Evolutionary conservation across 345 rosid genomes (phyloP), one percentile per base, ranked within the genome.

Genomic region (Barbarea vulgaris): DNA sequence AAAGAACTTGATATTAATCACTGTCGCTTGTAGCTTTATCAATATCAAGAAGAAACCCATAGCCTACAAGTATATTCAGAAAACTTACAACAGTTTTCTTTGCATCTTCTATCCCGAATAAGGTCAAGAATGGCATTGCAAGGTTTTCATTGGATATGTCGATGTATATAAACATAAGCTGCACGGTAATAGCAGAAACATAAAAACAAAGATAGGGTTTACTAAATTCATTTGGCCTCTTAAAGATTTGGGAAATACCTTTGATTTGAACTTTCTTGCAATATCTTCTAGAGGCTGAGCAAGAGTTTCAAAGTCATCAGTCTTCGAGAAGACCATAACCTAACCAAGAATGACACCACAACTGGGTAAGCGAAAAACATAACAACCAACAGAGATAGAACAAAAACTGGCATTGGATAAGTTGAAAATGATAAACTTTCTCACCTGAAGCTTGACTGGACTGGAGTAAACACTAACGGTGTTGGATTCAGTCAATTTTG

Each of bases 121-220:
- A 79, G 57, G 96, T 89, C 73, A 93, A 85, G 86, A 89, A 88
- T 56, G 96, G 97, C 84, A 91, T 93, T 41, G 97, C 98, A 14
- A 84, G 85, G 83, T 93, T 86, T 68, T 89, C 91, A 47, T 91
- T 93, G 9, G 77, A 28, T 25, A 88, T 85, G 80, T 91, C 91
- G n/a, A 89, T 72, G 37, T 79, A 67, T 66, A 87, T 71, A 82
- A 93, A 81, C 90, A 91, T 88, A 76, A 93, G 79, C 98, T 93
- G 85, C 83, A 85, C 1, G 15, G 78, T 10, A 70, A 36, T 39
- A 70, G 39, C 66, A 47, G 34, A 71, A 37, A 70, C 63, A 68
- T 31, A 31, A 60, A 51, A 4, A 30, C 60, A 27, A 27, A 73
- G 19, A 72, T 37, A 34, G 22, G 55, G 58, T n/a, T 75, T 69